phyloP scores from a whole-genome alignment of 202 grass and related monocot species.

The Bolboschoenoplectus hybrid region DNA sequence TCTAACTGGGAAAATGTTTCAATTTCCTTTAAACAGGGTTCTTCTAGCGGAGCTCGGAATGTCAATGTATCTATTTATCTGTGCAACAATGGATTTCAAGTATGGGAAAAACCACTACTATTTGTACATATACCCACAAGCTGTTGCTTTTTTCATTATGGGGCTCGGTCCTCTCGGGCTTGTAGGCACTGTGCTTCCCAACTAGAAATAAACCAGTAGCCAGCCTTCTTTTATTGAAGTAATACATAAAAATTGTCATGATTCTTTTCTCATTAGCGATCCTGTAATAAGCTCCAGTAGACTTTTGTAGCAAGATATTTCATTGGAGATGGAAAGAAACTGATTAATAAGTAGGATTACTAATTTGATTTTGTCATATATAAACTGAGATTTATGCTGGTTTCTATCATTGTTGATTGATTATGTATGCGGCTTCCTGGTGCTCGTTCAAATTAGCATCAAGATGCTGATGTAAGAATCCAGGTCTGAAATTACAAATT shows the following conservation, averaged over 20 bases:
- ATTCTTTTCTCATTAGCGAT: constrained; percentile 15
- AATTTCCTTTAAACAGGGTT: constrained; percentile 53
- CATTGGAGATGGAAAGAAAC: background rate
- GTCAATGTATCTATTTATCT: constrained; percentile 57
- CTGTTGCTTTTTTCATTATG: constrained; percentile 66
- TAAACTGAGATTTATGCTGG: background rate
- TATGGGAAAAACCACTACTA: constrained; percentile 57
- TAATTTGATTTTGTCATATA: constrained; percentile 10
- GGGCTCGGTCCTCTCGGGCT: constrained; percentile 78
- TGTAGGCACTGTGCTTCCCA: constrained; percentile 61
- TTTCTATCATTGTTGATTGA: background rate
- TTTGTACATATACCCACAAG: constrained; percentile 78
- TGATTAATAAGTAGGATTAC: background rate
- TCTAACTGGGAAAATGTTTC: constrained; percentile 11
- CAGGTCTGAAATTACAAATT: background rate
- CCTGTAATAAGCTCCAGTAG: constrained; percentile 19
- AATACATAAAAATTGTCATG: background rate
- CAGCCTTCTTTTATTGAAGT: background rate
- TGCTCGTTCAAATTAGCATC: background rate
- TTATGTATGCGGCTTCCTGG: background rate
- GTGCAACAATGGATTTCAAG: constrained; percentile 54
- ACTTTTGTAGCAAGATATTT: background rate
- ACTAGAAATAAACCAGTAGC: background rate
- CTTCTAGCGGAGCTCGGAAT: constrained; percentile 65
- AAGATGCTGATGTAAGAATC: background rate